Conservation (phyloP, 352 stramenopile genomes). For the Globisporangium spinosum region DNA sequence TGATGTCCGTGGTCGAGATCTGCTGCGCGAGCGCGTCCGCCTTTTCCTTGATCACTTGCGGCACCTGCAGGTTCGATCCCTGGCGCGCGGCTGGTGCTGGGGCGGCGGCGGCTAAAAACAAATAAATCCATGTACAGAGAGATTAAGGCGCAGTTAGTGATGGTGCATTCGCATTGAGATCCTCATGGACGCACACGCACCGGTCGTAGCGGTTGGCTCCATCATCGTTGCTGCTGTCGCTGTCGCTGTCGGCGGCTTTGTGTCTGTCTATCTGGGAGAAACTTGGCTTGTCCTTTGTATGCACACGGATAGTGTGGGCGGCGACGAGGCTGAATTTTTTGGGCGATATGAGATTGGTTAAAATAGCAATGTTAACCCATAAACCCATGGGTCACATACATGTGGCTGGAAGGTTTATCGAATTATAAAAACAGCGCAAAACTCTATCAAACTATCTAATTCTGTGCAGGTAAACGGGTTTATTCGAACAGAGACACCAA, state of each 20-base stretch:
- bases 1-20: conserved; percentile 76
- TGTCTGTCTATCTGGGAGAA: conserved; percentile 5
- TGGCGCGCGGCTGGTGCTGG: conserved; percentile 25
- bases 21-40: conserved; percentile 67
- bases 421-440: not conserved
- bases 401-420: not conserved
- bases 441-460: not conserved
- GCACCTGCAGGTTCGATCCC: conserved; percentile 55
- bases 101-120: conserved; percentile 7
- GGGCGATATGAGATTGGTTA: not conserved
- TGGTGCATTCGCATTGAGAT: not conserved
- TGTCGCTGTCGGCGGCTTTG: not conserved
- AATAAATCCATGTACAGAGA: not conserved
- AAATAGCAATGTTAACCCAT: not conserved
- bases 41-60: conserved; percentile 60
- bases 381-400: too few species aligned
- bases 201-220: conserved; percentile 20
- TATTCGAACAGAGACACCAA: not conserved
- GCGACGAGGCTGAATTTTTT: conserved; percentile 13
- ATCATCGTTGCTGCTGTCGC: conserved; percentile 15
- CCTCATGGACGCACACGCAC: conserved; percentile 1
- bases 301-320: not conserved
- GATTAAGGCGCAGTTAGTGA: not conserved
- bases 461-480: not conserved
- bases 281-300: not conserved